phyloP scores from a whole-genome alignment of 345 rosid species.

The Sonneratia caseolaris region DNA sequence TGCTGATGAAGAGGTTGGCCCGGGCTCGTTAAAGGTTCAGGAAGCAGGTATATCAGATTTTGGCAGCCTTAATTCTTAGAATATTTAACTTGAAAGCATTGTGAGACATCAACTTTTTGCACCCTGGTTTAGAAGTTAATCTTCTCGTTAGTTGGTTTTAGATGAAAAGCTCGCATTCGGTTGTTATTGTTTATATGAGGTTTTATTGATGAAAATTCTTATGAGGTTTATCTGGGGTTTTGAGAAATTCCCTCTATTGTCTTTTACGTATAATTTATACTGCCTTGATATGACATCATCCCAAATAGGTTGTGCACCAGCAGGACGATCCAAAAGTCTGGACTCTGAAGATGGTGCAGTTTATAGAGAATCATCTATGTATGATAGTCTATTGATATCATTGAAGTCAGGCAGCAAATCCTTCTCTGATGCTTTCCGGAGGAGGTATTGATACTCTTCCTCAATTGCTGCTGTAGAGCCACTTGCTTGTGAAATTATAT shows the following conservation, averaged over 20 bases:
- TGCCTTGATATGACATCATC: slow-evolving; percentile 1
- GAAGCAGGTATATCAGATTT: slow-evolving; percentile 22
- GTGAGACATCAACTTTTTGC: neutral
- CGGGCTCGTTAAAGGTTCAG: slow-evolving; percentile 19
- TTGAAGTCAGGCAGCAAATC: slow-evolving; percentile 38
- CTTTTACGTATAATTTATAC: neutral
- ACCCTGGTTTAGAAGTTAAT: neutral
- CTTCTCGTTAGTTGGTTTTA: neutral
- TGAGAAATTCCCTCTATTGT: neutral
- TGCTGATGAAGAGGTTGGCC: slow-evolving; percentile 17
- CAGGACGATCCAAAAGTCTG: slow-evolving; percentile 15
- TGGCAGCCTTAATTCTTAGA: neutral
- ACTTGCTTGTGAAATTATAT: neutral
- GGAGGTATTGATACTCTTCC: slow-evolving; percentile 28
- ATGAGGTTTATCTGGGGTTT: neutral
- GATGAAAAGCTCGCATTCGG: neutral
- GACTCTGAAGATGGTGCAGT: slow-evolving; percentile 19
- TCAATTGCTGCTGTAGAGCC: neutral
- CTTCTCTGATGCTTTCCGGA: slow-evolving; percentile 33
- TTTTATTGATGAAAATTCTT: slow-evolving; percentile 1
- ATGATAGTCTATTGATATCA: slow-evolving; percentile 36
- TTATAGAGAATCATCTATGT: slow-evolving; percentile 34
- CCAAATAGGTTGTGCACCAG: slow-evolving; percentile 22
- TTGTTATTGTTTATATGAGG: no score
- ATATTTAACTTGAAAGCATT: neutral